Evolutionary conservation across 176 grass and related monocot species (phyloP), one percentile per base, ranked within the genome.

Genomic region (Panicum miliaceum): DNA sequence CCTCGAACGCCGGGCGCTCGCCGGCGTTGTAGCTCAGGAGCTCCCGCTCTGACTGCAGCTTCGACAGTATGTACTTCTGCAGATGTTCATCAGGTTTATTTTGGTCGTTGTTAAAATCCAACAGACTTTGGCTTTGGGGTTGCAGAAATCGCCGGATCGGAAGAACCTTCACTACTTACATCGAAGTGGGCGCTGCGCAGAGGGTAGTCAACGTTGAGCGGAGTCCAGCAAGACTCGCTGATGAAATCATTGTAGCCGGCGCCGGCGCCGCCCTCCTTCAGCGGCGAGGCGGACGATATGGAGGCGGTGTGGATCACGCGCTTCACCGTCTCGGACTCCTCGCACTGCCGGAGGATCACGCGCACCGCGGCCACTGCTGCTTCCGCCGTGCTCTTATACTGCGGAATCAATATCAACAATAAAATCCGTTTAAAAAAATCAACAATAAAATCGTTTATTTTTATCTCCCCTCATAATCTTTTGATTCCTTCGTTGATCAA

Each of bases 241-340:
- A 94, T 89, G 70, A 78, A 86, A 62, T 77, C 68, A 10, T 50
- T 48, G 35, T 75, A 90, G 27, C 79, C 78, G 9, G 29, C 7
- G 29, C 29, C 29, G 15, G 60, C 59, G 22, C 48, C 34, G 53
- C 60, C 68, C 63, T 80, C 54, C 68, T 87, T 63, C 40, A 84
- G 42, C 23, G 94, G 91, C 35, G 91, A 91, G 19, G 88, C 76
- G 7, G 91, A 20, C 0, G 84, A 6, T 18, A 93, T 26, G 3
- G 94, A 89, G 25, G 84, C 91, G 22, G 91, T 93, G 87, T 91
- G 90, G 72, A 93, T 89, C 35, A 96, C 84, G 27, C 91, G 94
- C 61, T 79, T 87, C 54, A 96, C 91, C 14, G 89, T 87, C 64
- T 42, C 71, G 36, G 94, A 84, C 26, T 89, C 64, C 65, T 63